Percentiles rank a stretch among this genome's conserved stretches.
phyloP scores from a whole-genome alignment of 192 early-diverging fungal species.

The Coemansia sp. region DNA sequence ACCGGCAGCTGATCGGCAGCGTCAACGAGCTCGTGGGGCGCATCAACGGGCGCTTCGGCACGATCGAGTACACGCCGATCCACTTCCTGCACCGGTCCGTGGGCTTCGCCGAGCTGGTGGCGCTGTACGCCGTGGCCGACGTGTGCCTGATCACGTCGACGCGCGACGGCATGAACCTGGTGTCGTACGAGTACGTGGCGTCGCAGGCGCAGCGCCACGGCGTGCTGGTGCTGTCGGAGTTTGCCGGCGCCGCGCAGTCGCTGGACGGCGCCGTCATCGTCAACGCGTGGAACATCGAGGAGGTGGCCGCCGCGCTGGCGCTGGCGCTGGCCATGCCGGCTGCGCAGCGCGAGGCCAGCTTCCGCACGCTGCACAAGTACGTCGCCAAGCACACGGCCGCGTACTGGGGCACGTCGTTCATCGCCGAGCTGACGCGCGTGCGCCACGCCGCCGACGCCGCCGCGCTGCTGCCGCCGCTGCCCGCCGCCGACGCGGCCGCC shows the following conservation, averaged over 20 bases:
- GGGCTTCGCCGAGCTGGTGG: constrained; percentile 90
- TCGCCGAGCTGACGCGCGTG: constrained; percentile 78
- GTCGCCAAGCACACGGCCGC: constrained; percentile 97
- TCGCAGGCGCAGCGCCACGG: constrained; percentile 90
- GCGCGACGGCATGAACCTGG: constrained; percentile 99
- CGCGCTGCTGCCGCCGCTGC: constrained; percentile 51
- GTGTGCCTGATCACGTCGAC: constrained; percentile 97
- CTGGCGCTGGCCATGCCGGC: constrained; percentile 94
- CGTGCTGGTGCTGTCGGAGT: constrained; percentile 95
- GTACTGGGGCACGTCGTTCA: constrained; percentile 96
- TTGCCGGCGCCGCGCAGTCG: constrained; percentile 98
- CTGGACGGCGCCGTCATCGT: constrained; percentile 96
- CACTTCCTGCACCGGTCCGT: constrained; percentile 99
- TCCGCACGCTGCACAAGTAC: constrained; percentile 91
- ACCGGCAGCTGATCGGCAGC: constrained; percentile 87
- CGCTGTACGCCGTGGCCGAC: constrained; percentile 95
- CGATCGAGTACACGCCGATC: constrained; percentile 97
- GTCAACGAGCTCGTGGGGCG: constrained; percentile 98
- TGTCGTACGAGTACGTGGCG: constrained; percentile 98
- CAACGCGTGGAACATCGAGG: constrained; percentile 99
- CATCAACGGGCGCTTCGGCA: constrained; percentile 95
- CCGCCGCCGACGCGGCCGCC: not conserved
- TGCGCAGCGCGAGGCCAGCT: constrained; percentile 75
- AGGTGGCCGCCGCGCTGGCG: constrained; percentile 84
- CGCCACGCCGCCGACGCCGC: constrained; percentile 53